Percentiles rank a stretch among this genome's conserved stretches.
Evolutionary conservation across 2,329 filamentous ascomycete genomes (phyloP).

Genomic region (Diaporthe humulicola): DNA sequence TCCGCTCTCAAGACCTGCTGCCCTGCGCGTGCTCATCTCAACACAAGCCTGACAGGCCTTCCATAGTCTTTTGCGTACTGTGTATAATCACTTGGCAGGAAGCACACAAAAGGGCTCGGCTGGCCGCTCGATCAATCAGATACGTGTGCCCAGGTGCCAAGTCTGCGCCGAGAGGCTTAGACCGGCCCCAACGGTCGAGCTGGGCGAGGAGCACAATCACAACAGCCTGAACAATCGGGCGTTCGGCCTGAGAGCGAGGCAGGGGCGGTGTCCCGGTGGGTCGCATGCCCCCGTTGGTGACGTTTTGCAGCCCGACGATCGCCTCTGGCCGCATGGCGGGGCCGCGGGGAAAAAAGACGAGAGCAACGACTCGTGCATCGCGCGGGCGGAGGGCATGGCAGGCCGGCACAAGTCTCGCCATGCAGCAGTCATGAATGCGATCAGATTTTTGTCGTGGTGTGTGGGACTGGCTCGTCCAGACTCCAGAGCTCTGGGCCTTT

Average conservation of each 20-base stretch:
- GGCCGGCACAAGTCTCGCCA: background rate
- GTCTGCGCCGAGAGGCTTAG: slow-evolving; percentile 37
- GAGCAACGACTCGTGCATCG: slow-evolving; percentile 15
- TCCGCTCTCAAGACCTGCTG: background rate
- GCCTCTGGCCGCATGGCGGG: slow-evolving; percentile 24
- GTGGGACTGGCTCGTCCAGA: slow-evolving; percentile 2
- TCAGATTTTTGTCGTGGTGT: slow-evolving; percentile 22
- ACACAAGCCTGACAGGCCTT: slow-evolving; percentile 23
- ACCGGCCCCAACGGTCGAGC: background rate
- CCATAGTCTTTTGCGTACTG: background rate
- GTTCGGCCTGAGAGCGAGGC: slow-evolving; percentile 23
- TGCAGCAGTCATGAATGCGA: slow-evolving; percentile 21
- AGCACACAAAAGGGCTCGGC: slow-evolving; percentile 10
- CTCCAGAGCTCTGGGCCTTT: slow-evolving; percentile 10
- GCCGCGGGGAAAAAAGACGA: slow-evolving; percentile 32
- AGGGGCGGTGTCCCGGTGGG: slow-evolving; percentile 27
- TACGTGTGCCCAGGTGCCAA: slow-evolving; percentile 35
- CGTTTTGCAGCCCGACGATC: slow-evolving; percentile 38
- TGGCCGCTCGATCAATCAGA: slow-evolving; percentile 25
- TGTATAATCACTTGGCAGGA: slow-evolving; percentile 28
- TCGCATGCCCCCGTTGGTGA: slow-evolving; percentile 35
- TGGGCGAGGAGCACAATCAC: background rate
- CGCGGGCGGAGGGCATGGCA: background rate
- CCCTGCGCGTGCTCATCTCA: slow-evolving; percentile 13
- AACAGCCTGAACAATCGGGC: background rate